Base-by-base conservation (phyloP, 148 eudicot genomes). In the Limonium bicolor region DNA sequence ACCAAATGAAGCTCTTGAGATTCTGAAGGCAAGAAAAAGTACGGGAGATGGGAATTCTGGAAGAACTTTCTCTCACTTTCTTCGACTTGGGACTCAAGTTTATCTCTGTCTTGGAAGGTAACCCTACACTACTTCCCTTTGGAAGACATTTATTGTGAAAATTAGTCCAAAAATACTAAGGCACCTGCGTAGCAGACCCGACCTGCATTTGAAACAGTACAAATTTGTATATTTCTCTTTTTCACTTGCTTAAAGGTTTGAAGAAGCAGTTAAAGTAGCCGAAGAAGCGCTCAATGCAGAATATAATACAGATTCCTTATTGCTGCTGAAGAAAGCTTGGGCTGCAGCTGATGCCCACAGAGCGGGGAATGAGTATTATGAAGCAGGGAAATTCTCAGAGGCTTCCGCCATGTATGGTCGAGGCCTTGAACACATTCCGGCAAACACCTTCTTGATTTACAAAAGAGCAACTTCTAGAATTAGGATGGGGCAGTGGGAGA, bases 41-140 rank as follows among this genome's bases (percentile, higher is more conserved):
- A n/a, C n/a, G n/a, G n/a, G n/a, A n/a, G n/a, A n/a, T n/a, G n/a
- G n/a, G n/a, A n/a, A n/a, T n/a, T 17, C 37, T 10, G 9, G 21
- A 52, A 20, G 15, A 18, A 7, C 26, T 11, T 28, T 25, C 63
- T 50, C 68, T 46, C 40, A 58, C 56, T 42, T 33, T 41, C 36
- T 66, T 60, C 10, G 66, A 43, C 26, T 71, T 42, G 17, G 54
- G 38, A 51, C 50, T 50, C 48, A 71, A 51, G 54, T 59, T 47
- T 40, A 59, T 59, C 40, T 67, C 62, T 45, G 59, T 63, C 68
- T 66, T 48, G 77, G 77, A 66, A 66, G 77, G 77, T 71, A n/a
- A n/a, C n/a, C n/a, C n/a, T n/a, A n/a, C n/a, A n/a, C n/a, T n/a
- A n/a, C n/a, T n/a, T n/a, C n/a, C n/a, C n/a, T n/a, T n/a, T n/a